phyloP scores from a whole-genome alignment of 257 asterid species.

The Eucommia ulmoides region DNA sequence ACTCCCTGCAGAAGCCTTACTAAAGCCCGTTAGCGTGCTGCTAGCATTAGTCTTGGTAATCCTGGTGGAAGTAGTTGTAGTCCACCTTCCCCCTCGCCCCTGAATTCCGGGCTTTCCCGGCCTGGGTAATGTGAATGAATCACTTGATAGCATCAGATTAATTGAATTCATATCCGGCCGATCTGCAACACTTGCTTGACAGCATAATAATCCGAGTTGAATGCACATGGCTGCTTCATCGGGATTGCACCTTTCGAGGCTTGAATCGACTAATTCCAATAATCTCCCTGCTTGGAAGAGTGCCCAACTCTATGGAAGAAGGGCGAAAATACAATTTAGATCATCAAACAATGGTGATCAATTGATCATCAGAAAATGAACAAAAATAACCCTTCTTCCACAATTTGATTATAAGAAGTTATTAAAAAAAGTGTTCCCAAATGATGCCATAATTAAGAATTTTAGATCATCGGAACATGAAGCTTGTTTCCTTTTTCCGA shows the following conservation, averaged over 20 bases:
- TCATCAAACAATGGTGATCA: too few relatives aligned
- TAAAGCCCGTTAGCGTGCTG: constrained; percentile 23
- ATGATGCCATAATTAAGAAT: too few relatives aligned
- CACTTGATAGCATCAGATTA: constrained; percentile 46
- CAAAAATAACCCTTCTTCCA: too few relatives aligned
- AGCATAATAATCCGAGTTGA: constrained; percentile 69
- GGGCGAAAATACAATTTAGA: neutral
- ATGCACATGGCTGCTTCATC: constrained; percentile 58
- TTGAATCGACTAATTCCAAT: constrained; percentile 39
- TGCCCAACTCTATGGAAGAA: constrained; percentile 44
- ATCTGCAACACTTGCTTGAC: constrained; percentile 56
- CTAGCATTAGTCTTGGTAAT: constrained; percentile 31
- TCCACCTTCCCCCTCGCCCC: constrained; percentile 53
- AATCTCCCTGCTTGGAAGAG: constrained; percentile 36
- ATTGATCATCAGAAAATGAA: too few relatives aligned
- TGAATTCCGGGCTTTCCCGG: constrained; percentile 72
- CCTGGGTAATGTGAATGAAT: constrained; percentile 49
- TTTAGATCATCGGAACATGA: too few relatives aligned
- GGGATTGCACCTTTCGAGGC: constrained; percentile 23
- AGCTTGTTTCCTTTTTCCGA: too few relatives aligned
- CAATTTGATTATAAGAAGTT: too few relatives aligned
- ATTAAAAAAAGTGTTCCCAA: too few relatives aligned
- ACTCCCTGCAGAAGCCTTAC: constrained; percentile 26
- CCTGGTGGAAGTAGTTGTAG: constrained; percentile 33
- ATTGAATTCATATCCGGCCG: constrained; percentile 70